phyloP scores from a whole-genome alignment of 176 grass and related monocot species.

The Raddia guianensis region DNA sequence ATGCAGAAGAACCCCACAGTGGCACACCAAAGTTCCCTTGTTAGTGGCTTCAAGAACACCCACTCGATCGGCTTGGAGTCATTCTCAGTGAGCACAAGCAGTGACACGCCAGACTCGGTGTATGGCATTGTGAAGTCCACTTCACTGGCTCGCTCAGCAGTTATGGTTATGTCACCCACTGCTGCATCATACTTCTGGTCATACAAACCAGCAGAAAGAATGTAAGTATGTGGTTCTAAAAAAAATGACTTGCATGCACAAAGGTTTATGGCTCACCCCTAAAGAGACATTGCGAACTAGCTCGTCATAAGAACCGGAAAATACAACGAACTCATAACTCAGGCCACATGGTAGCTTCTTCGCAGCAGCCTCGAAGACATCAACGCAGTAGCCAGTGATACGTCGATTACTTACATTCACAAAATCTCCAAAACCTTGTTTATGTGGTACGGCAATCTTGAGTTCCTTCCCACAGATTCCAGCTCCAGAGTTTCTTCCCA shows the following conservation, averaged over 20 bases:
- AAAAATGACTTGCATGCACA: too few species aligned
- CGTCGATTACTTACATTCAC: conserved; percentile 37
- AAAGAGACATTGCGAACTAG: conserved; percentile 52
- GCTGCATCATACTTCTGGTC: too few species aligned
- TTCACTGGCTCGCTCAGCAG: too few species aligned
- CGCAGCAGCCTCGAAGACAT: conserved; percentile 49
- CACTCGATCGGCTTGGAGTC: neutral
- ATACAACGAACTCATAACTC: conserved; percentile 17
- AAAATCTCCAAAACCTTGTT: conserved; percentile 52
- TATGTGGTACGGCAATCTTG: conserved; percentile 57
- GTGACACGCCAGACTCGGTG: too few species aligned
- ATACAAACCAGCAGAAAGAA: too few species aligned
- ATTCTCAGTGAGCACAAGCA: too few species aligned
- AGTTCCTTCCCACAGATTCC: conserved; percentile 35
- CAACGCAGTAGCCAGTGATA: conserved; percentile 61
- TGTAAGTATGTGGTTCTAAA: neutral
- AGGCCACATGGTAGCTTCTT: conserved; percentile 26
- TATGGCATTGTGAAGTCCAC: too few species aligned
- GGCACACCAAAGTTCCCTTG: too few species aligned
- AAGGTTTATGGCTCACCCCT: conserved; percentile 32
- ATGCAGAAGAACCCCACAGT: too few species aligned
- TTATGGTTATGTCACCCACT: too few species aligned
- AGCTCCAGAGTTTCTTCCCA: neutral
- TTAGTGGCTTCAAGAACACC: too few species aligned
- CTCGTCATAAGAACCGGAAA: conserved; percentile 40